phyloP scores from a whole-genome alignment of 805 yeast genomes.

The Candida insectorum region DNA sequence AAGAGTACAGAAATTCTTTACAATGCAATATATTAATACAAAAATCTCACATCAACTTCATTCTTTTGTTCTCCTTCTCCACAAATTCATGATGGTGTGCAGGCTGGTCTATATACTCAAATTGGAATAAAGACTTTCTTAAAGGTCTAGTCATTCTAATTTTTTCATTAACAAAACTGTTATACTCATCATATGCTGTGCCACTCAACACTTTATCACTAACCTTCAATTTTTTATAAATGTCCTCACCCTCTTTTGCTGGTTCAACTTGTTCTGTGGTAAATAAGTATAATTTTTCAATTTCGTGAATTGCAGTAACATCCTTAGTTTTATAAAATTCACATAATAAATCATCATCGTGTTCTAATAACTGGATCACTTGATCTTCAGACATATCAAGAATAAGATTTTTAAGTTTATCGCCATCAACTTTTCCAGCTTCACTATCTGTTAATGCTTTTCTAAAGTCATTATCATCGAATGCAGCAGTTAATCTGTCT shows the following conservation, averaged over 20 bases:
- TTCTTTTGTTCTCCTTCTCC: too few relatives aligned
- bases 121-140: slow-evolving; percentile 15
- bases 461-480: slow-evolving; percentile 13
- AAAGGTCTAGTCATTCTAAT: slow-evolving; percentile 15
- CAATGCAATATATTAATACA: too few relatives aligned
- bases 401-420: slow-evolving; percentile 9
- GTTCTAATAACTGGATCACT: slow-evolving; percentile 16
- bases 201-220: slow-evolving; percentile 8
- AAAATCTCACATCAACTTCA: too few relatives aligned
- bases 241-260: background rate
- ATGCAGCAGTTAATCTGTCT: slow-evolving; percentile 8
- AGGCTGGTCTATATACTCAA: slow-evolving; percentile 15
- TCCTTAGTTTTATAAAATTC: slow-evolving; percentile 25
- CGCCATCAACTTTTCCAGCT: slow-evolving; percentile 7
- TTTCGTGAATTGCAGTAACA: slow-evolving; percentile 21
- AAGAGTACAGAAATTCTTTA: too few relatives aligned
- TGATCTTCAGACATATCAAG: slow-evolving; percentile 24
- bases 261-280: background rate
- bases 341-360: slow-evolving; percentile 20
- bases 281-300: slow-evolving; percentile 17
- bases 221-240: background rate
- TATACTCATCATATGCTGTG: slow-evolving; percentile 8
- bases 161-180: slow-evolving; percentile 10
- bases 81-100: slow-evolving; percentile 11
- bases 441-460: slow-evolving; percentile 1